Evolutionary conservation across 768 basidiomycete species (phyloP), one percentile per base, ranked within the genome.

Genomic region (Collybia mongolica): DNA sequence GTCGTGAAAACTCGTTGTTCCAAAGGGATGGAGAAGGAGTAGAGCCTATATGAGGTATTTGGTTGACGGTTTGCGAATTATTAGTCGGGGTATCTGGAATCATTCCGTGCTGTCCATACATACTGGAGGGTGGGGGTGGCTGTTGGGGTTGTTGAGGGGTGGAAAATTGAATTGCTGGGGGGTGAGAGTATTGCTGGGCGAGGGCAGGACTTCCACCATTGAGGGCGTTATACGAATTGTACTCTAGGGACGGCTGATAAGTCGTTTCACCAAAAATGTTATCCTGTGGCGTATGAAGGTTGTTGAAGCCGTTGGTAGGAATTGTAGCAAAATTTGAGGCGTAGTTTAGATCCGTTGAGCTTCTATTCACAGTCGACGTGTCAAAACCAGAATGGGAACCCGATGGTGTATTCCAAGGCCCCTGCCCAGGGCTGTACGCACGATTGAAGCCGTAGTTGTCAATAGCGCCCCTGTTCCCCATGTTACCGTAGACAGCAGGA

Each of bases 391-490:
- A 42, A 20, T 28, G 41, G 26, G 39, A 28, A 19, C 36, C 29
- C 15, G 36, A 23, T 20, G 40, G 39, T 19, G 54, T 22, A 24
- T 51, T 60, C 60, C 63, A 60, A 26, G 51, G 32, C 28, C 61
- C 63, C 57, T 66, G 64, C 45, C 60, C 63, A 40, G 65, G 61
- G 45, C 54, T 63, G 50, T 74, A 75, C 28, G 55, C 50, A 56
- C 66, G 65, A 51, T 63, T 63, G 44, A 65, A 67, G 20, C 68
- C 70, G 54, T 72, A 71, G 14, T 68, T 70, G 48, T 81, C 78
- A 39, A 65, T 57, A 24, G 70, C 57, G 29, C 52, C 59, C 56
- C 70, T 69, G 32, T 60, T 67, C 6, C 66, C 55, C 3, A 60
- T 53, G 17, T 69, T 53, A 53, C 61, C 70, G 17, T 62, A 64